Conservation (phyloP, 2,329 filamentous ascomycete genomes). For the Fusarium chlamydosporum region DNA sequence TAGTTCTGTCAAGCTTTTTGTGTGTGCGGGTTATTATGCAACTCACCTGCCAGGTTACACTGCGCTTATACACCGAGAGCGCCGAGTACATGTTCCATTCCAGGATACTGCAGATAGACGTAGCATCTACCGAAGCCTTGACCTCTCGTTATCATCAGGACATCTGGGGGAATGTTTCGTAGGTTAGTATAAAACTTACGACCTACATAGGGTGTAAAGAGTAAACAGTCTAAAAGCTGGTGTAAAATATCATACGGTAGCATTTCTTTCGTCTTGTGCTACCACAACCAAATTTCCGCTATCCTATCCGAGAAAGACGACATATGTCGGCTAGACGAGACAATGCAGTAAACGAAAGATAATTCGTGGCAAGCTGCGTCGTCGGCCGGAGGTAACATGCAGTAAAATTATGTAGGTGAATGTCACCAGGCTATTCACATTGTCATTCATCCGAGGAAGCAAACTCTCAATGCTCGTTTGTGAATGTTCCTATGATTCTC, state of each 20-base stretch:
- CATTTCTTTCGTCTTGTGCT: neutral
- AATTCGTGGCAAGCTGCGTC: neutral
- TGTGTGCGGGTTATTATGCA: too few species aligned
- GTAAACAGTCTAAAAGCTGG: neutral
- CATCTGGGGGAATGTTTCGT: too few species aligned
- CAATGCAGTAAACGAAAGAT: neutral
- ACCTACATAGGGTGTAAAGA: neutral
- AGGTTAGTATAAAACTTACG: too few species aligned
- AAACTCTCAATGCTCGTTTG: neutral
- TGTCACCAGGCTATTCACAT: slow-evolving; percentile 4
- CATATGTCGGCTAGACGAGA: too few species aligned
- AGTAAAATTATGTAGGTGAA: slow-evolving; percentile 6
- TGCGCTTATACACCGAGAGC: too few species aligned
- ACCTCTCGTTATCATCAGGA: too few species aligned
- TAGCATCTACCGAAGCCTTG: neutral
- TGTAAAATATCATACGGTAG: neutral
- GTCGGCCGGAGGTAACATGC: slow-evolving; percentile 10
- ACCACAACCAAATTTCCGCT: too few species aligned
- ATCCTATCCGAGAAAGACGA: neutral
- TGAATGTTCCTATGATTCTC: neutral
- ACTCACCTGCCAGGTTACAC: too few species aligned
- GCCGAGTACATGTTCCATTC: neutral
- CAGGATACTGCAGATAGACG: too few species aligned
- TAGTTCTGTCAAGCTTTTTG: too few species aligned
- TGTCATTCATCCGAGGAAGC: neutral